Percentiles rank a stretch among this genome's conserved stretches.
These are phyloP conservation scores for Dothideomycetidae sp. DNA, from an alignment of 2,329 filamentous ascomycete genomes.

Conservation along the genomic window DNA sequence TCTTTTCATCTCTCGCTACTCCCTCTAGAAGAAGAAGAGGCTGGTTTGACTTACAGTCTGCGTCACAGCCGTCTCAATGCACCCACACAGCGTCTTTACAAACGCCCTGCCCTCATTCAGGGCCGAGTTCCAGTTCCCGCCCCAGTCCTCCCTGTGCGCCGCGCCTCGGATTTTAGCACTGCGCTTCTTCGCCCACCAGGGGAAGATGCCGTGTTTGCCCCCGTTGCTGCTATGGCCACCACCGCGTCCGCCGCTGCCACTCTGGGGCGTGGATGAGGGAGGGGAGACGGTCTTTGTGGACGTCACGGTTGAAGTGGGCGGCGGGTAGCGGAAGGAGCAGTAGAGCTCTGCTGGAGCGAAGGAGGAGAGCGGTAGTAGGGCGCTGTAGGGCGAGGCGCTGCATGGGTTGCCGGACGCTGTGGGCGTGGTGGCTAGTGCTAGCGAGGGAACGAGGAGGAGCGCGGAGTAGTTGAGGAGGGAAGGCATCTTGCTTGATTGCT, in stretches of 20 bases:
- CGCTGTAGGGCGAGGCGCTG: constrained; percentile 4
- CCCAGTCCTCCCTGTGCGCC: background rate
- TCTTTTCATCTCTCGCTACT: too few relatives aligned
- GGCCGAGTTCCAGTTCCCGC: constrained; percentile 3
- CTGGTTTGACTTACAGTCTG: constrained; percentile 1
- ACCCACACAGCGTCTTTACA: constrained; percentile 5
- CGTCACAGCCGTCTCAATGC: constrained; percentile 5
- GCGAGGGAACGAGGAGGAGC: constrained; percentile 4
- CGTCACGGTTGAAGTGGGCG: constrained; percentile 2
- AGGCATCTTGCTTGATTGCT: constrained; percentile 2
- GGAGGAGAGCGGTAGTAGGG: constrained; percentile 2
- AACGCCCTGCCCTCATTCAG: constrained; percentile 5
- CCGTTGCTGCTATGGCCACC: too few relatives aligned
- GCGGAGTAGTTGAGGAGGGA: constrained; percentile 2
- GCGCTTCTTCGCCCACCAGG: too few relatives aligned
- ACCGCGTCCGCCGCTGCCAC: background rate
- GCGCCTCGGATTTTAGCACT: too few relatives aligned
- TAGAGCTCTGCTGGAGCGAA: constrained; percentile 7
- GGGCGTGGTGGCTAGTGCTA: background rate
- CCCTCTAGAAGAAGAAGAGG: too few relatives aligned
- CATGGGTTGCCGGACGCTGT: background rate
- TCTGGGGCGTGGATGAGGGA: background rate
- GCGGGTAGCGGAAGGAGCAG: constrained; percentile 7
- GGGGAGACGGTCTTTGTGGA: constrained; percentile 7
- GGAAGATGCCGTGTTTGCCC: too few relatives aligned